Percentiles rank a stretch among this genome's conserved stretches.
phyloP scores from a whole-genome alignment of 768 basidiomycete species.

The Tricholoma bakamatsutake region DNA sequence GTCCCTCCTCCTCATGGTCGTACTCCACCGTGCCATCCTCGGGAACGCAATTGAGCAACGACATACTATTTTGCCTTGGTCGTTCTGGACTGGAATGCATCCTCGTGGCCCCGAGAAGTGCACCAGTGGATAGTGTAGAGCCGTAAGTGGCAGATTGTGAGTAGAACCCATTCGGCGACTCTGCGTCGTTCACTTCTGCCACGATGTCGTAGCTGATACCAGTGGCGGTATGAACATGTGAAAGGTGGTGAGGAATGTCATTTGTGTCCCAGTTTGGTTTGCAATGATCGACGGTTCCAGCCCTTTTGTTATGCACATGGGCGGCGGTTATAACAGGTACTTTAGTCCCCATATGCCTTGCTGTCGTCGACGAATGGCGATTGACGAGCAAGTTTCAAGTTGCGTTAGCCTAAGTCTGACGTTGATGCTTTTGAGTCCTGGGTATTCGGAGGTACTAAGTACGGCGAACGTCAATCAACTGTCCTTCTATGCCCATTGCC shows the following conservation, averaged over 20 bases:
- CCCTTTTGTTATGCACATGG: not conserved
- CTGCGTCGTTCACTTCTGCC: not conserved
- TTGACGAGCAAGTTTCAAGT: no score
- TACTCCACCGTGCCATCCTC: constrained; percentile 28
- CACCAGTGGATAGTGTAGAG: not conserved
- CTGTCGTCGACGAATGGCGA: no score
- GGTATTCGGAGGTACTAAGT: not conserved
- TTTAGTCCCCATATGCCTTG: not conserved
- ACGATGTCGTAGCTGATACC: not conserved
- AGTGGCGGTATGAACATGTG: not conserved
- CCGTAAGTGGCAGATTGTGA: not conserved
- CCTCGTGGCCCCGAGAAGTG: not conserved
- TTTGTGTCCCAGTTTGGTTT: not conserved
- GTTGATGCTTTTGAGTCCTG: not conserved
- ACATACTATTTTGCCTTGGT: constrained; percentile 18
- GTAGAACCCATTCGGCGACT: not conserved
- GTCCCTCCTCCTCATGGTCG: constrained; percentile 1
- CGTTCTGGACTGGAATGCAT: constrained; percentile 27
- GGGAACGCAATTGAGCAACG: constrained; percentile 28
- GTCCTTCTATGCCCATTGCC: not conserved
- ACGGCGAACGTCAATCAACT: not conserved
- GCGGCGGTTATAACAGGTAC: not conserved
- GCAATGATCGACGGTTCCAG: not conserved
- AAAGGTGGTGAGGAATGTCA: not conserved
- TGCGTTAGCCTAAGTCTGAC: not conserved